These are phyloP conservation scores for Entamoeba histolytica DNA, from an alignment of 208 protist species.

Conservation along the genomic window DNA sequence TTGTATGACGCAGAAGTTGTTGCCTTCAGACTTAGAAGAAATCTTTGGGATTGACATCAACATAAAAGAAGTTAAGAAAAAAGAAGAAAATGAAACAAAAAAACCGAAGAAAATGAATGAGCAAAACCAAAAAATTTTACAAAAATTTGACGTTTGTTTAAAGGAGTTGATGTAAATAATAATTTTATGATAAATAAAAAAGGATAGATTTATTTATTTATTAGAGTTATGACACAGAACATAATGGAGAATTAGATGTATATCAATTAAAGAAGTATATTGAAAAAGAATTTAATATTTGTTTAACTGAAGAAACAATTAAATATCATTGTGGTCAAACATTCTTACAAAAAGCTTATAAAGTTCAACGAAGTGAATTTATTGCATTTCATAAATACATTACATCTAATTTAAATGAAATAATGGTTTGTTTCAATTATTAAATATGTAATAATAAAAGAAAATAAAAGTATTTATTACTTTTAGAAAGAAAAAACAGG, in stretches of 20 bases:
- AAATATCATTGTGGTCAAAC: background rate
- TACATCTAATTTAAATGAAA: background rate
- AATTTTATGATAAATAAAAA: background rate
- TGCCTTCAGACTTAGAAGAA: background rate
- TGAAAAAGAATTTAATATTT: background rate
- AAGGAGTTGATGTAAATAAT: background rate
- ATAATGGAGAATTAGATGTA: background rate
- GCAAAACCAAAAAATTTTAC: background rate
- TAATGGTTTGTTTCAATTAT: background rate
- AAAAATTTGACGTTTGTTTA: background rate
- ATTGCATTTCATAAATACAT: background rate
- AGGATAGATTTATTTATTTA: background rate
- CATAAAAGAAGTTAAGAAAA: background rate
- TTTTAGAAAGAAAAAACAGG: background rate
- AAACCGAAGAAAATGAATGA: background rate
- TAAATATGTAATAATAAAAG: background rate
- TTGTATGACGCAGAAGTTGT: background rate
- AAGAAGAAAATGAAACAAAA: background rate
- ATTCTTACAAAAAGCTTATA: background rate
- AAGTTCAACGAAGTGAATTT: background rate
- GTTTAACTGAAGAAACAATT: background rate
- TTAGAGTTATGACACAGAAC: background rate
- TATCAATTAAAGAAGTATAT: background rate
- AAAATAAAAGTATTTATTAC: background rate
- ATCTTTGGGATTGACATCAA: background rate